Evolutionary conservation across 345 rosid species (phyloP).

Genomic region (Lepidium aucheri): DNA sequence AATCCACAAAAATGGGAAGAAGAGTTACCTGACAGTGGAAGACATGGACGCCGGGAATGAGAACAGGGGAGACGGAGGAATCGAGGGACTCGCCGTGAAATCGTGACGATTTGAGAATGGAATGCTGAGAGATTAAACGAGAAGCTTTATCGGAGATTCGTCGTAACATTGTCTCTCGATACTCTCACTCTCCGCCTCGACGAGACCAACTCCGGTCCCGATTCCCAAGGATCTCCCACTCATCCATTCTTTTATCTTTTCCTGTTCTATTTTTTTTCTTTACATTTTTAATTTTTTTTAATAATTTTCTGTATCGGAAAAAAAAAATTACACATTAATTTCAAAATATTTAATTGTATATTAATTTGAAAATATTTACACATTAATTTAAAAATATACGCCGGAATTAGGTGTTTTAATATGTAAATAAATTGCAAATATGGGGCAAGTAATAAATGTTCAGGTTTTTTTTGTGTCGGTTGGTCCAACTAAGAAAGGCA

Average conservation of each 20-base stretch:
- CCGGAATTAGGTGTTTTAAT: too few relatives aligned
- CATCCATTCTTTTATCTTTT: not conserved
- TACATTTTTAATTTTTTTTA: not conserved
- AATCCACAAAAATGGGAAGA: not conserved
- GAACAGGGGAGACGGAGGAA: constrained; percentile 40
- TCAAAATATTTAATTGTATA: too few relatives aligned
- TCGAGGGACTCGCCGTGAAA: constrained; percentile 38
- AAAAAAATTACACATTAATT: too few relatives aligned
- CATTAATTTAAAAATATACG: too few relatives aligned
- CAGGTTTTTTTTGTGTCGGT: too few relatives aligned
- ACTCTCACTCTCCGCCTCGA: not conserved
- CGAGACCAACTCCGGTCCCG: constrained; percentile 16
- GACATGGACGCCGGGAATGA: constrained; percentile 71
- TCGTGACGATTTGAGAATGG: constrained; percentile 37
- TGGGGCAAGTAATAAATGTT: too few relatives aligned
- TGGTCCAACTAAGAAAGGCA: too few relatives aligned
- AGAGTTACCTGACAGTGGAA: constrained; percentile 77
- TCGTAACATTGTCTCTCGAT: constrained; percentile 7
- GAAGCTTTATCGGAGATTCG: constrained; percentile 12
- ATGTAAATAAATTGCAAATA: too few relatives aligned
- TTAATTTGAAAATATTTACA: too few relatives aligned
- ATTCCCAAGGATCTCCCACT: constrained; percentile 4
- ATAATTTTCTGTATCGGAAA: too few relatives aligned
- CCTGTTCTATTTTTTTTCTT: not conserved
- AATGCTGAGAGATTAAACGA: not conserved